These are phyloP conservation scores for Monoraphidium neglectum DNA, from an alignment of 139 green algal species.

Conservation along the genomic window DNA sequence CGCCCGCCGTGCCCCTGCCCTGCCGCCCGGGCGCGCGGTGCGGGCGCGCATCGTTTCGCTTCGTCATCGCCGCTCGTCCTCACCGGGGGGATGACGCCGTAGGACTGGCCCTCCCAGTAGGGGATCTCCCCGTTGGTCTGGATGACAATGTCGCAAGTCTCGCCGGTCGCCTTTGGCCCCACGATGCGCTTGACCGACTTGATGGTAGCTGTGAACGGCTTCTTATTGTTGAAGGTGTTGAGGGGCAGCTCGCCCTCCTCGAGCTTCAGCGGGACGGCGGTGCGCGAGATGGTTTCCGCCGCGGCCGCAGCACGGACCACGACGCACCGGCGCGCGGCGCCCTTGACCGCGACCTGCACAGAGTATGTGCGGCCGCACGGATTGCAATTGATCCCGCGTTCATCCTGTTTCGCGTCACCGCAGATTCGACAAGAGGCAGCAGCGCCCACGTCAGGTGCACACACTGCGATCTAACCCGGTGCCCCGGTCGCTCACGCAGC, in stretches of 20 bases:
- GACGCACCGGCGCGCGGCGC: neutral
- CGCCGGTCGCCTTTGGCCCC: constrained; percentile 93
- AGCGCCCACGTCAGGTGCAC: too few relatives aligned
- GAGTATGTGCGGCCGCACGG: too few relatives aligned
- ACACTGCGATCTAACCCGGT: too few relatives aligned
- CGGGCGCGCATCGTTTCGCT: too few relatives aligned
- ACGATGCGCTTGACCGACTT: constrained; percentile 94
- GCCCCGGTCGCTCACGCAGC: too few relatives aligned
- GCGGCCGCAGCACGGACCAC: constrained; percentile 26
- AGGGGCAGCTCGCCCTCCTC: constrained; percentile 82
- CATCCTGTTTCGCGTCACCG: too few relatives aligned
- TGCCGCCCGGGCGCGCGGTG: too few relatives aligned
- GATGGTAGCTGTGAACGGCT: constrained; percentile 86
- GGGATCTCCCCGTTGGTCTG: constrained; percentile 94
- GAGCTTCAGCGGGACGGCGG: constrained; percentile 45
- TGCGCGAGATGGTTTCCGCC: constrained; percentile 13
- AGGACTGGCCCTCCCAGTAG: constrained; percentile 98
- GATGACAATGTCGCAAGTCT: constrained; percentile 98
- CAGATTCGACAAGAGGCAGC: too few relatives aligned
- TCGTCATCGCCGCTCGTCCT: too few relatives aligned
- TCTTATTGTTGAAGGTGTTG: constrained; percentile 94
- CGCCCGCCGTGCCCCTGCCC: too few relatives aligned
- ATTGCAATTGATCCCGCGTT: too few relatives aligned
- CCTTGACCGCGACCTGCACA: too few relatives aligned
- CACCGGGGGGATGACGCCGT: constrained; percentile 96